Evolutionary conservation across 108 stramenopile genomes (phyloP).

Genomic region (Schizochytrium sp.): DNA sequence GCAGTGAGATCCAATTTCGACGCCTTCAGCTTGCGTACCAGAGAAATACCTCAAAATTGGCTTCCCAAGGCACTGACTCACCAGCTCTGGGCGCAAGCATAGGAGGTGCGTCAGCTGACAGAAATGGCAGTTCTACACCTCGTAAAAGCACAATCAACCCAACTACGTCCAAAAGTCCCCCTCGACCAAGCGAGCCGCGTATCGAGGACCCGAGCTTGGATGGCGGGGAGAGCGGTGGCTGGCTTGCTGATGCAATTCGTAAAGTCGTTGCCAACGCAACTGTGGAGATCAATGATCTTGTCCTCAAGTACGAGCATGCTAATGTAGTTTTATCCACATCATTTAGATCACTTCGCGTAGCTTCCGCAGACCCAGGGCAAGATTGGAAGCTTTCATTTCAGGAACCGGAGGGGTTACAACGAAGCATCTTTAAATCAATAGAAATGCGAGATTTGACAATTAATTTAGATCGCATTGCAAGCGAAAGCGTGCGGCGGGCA

Average conservation of each 20-base stretch:
- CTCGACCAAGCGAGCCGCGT: constrained; percentile 25
- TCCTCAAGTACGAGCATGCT: constrained; percentile 73
- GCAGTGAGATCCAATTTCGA: constrained; percentile 58
- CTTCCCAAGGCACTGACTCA: not conserved
- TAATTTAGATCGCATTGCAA: not conserved
- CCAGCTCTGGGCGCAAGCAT: too few relatives aligned
- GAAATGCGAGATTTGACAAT: constrained; percentile 51
- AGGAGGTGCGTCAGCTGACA: too few relatives aligned
- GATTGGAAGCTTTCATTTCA: constrained; percentile 68
- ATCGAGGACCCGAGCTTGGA: constrained; percentile 61
- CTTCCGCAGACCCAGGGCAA: constrained; percentile 67
- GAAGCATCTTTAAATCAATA: constrained; percentile 23
- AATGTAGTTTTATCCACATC: constrained; percentile 68
- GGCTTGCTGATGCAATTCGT: constrained; percentile 68
- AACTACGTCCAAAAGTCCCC: not conserved
- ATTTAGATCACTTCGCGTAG: constrained; percentile 65
- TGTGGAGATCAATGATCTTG: constrained; percentile 67
- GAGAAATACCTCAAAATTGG: constrained; percentile 59
- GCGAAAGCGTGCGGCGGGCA: not conserved
- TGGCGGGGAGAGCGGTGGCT: constrained; percentile 64
- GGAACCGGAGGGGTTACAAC: constrained; percentile 4
- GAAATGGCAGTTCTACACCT: too few relatives aligned
- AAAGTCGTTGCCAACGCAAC: constrained; percentile 65
- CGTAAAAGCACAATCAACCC: not conserved
- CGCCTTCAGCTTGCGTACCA: constrained; percentile 59